Base-by-base conservation (phyloP, 1,139 yeast species). In the Kazachstania sp. region DNA sequence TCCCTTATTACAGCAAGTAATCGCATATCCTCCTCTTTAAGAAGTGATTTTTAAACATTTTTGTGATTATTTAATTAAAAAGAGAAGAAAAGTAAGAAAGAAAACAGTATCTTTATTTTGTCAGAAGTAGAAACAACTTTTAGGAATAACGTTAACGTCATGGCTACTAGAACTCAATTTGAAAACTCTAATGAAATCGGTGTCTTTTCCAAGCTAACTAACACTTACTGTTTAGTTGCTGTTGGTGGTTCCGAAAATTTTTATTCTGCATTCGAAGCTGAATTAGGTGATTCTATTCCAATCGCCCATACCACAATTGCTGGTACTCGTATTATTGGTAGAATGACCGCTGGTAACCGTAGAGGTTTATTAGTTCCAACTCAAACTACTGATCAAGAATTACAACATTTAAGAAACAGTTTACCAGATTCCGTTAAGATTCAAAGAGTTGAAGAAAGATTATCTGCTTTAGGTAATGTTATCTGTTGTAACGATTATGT, bases 121-220 rank as follows among this genome's bases (percentile, higher is more conserved):
- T 23, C 28, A 23, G 28, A 23, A 8, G 18, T 32, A 32, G 36
- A 32, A 32, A 32, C 36, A 15, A 32, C 16, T n/a, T 32, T 32
- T 7, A 32, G 18, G 18, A 15, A 15, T 32, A n/a, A 32, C 18
- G n/a, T 16, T 13, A n/a, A 15, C 31, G 20, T 15, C 15, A 76
- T 77, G 81, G 80, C 81, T 57, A 65, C 77, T 46, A 77, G 81
- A 68, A 75, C 81, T 44, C 81, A 76, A 74, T 92, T 92, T 75
- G 98, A 92, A 74, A 92, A 92, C 72, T 88, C 97, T 50, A 92
- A 92, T 69, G 98, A 92, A 74, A 92, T 94, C 54, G 99, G 99
- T 66, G 99, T 94, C 50, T 94, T 94, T 66, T 77, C 97, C 70
- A 92, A 88, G 69, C 78, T 94, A 60, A 94, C 99, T 64, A 94